Evolutionary conservation across 192 early-diverging fungal genomes (phyloP).

Genomic region (Ambispora gerdemannii): DNA sequence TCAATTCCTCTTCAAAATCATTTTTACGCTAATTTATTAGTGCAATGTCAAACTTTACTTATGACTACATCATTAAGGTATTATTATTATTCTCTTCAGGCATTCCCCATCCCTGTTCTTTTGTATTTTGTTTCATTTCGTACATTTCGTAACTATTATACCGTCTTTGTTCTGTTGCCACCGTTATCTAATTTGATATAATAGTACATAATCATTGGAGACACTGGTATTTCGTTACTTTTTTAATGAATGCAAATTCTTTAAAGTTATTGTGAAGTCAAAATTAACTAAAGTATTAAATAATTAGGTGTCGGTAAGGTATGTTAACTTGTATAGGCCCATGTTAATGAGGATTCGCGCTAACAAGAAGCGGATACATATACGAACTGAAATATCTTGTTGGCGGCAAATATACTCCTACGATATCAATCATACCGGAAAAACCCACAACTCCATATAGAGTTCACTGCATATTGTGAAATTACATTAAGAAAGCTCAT

Average conservation of each 20-base stretch:
- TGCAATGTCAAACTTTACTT: slow-evolving; percentile 49
- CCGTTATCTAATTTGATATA: slow-evolving; percentile 27
- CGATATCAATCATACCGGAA: background rate
- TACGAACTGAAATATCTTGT: background rate
- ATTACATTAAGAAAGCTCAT: slow-evolving; percentile 3
- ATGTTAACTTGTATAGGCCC: background rate
- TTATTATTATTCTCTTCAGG: background rate
- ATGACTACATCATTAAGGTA: slow-evolving; percentile 66
- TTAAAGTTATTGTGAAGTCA: background rate
- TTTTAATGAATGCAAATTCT: background rate
- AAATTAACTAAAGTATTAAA: slow-evolving; percentile 3
- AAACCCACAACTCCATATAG: too few species aligned
- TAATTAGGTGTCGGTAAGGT: slow-evolving; percentile 74
- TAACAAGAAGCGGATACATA: too few species aligned
- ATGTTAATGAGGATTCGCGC: slow-evolving; percentile 3
- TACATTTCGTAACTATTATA: background rate
- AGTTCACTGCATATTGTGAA: too few species aligned
- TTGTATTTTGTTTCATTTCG: background rate
- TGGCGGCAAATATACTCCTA: background rate
- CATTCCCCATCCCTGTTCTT: background rate
- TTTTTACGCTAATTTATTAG: too few species aligned
- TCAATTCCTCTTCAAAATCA: too few species aligned
- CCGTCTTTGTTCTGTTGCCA: background rate
- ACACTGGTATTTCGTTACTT: slow-evolving; percentile 55
- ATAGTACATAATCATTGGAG: slow-evolving; percentile 83